Percentiles rank a stretch among this genome's conserved stretches.
phyloP scores from a whole-genome alignment of 495 filamentous ascomycete species.

The Lasiosphaeris hirsuta region DNA sequence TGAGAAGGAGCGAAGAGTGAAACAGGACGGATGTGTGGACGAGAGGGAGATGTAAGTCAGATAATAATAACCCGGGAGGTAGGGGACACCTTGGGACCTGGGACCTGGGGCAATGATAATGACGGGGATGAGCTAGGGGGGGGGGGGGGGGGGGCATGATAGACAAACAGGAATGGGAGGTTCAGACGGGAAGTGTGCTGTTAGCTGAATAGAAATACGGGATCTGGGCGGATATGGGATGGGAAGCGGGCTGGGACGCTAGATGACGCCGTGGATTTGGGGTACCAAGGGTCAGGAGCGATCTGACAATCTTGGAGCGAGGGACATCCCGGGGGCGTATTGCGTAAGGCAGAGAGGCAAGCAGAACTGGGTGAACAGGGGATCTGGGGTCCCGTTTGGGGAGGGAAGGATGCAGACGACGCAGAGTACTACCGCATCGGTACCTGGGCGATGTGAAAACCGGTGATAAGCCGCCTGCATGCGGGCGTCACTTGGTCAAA shows the following conservation, averaged over 20 bases:
- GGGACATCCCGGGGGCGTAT: background rate
- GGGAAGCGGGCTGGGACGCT: constrained; percentile 7
- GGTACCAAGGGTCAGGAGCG: constrained; percentile 12
- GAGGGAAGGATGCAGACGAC: background rate
- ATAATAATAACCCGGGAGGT: no score
- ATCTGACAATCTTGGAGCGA: constrained; percentile 6
- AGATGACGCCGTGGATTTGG: constrained; percentile 15
- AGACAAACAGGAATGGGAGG: no score
- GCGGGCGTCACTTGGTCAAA: background rate
- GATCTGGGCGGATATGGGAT: background rate
- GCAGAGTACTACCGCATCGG: background rate
- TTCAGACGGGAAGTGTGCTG: background rate
- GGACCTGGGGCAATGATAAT: no score
- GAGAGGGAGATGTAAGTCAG: no score
- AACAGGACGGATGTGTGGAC: no score
- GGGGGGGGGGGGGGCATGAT: background rate
- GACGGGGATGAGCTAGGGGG: background rate
- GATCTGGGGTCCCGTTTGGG: background rate
- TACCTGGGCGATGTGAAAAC: no score
- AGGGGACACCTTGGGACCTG: no score
- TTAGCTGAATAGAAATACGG: constrained; percentile 7
- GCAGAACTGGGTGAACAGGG: no score
- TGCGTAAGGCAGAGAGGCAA: no score
- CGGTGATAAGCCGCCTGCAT: constrained; percentile 11
- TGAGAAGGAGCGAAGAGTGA: no score